Evolutionary conservation across 345 rosid species (phyloP), one percentile per base, ranked within the genome.

Genomic region (Raphanus sativus): DNA sequence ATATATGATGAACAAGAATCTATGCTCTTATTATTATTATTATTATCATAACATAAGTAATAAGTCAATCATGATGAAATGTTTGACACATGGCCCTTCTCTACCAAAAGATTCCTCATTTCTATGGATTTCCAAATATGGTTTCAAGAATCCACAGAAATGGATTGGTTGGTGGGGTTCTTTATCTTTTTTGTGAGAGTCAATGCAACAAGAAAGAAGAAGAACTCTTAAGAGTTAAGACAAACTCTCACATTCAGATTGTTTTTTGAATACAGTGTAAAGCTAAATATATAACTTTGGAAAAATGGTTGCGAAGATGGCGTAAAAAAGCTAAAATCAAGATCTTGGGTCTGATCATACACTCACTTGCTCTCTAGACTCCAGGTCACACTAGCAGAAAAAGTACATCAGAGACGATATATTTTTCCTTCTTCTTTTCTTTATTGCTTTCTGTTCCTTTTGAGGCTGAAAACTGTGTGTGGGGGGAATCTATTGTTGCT

Each of bases 401-500:
- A 71, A 65, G 66, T 55, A 16, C 16, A 54, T 34, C 70, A 48
- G 42, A 77, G 62, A 50, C 58, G n/a, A n/a, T 0, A 69, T 33
- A 54, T 5, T 59, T 62, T 56, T 42, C 33, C 33, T 4, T 28
- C n/a, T n/a, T n/a, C 0, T 36, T 45, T 12, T 17, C 29, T 30
- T 38, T 60, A 38, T 70, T 76, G 54, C 76, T 78, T 78, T 71
- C 54, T 62, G 48, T 78, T 58, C n/a, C 74, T 61, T 72, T 73
- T 50, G 65, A 38, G 78, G 68, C 10, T 78, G 67, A 40, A 40
- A 40, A 13, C 48, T 40, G 48, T 40, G 77, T 13, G 36, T 33
- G 7, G 36, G 76, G n/a, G 77, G 77, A 79, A 73, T 79, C 70
- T 69, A 52, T 62, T 72, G 73, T 78, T 59, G 68, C 77, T 72